Base-by-base conservation (phyloP, 1,284 basidiomycete genomes). In the Phlebopus sp. region DNA sequence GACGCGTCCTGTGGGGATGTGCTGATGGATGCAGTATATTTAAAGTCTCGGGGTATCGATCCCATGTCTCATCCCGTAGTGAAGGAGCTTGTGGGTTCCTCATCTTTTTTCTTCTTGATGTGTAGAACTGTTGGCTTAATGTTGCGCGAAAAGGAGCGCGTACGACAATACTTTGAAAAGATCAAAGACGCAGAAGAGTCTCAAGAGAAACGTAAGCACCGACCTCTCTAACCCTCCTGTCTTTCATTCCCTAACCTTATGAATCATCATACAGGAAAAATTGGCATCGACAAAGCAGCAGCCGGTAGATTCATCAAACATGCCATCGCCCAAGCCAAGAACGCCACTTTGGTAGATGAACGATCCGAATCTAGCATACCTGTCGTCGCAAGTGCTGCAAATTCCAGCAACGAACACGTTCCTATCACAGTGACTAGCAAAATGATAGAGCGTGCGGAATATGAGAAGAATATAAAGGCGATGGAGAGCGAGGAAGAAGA, bases 241-340 rank as follows among this genome's bases (percentile, higher is more conserved):
- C n/a, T 13, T 35, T 35, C 3, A 2, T 25, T 32, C 29, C 36
- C 46, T n/a, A 3, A 25, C 34, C 10, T 27, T 42, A 31, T 52
- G 11, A 18, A 25, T 5, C 29, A 11, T 2, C 27, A 17, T 27
- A 45, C 35, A 66, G 60, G 49, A 19, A 64, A 53, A 21, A 4
- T 39, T n/a, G 64, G 53, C 2, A 43, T 91, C 42, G 88, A 91
- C 75, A 88, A 85, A 62, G 80, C 70, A 19, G 89, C 85, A n/a
- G 89, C 88, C 4, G 72, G 72, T 41, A 79, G 89, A 27, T 91
- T 91, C 67, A 91, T 92, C 63, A 87, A 85, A 62, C 78, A 88
- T 59, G 89, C 88, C n/a, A 87, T 91, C 44, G 67, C 81, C 0
- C 83, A 86, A 61, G 74, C 74, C n/a, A 69, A 71, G 55, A 67